Conservation (phyloP, 305 asterid genomes). For the Coffea humblotiana region DNA sequence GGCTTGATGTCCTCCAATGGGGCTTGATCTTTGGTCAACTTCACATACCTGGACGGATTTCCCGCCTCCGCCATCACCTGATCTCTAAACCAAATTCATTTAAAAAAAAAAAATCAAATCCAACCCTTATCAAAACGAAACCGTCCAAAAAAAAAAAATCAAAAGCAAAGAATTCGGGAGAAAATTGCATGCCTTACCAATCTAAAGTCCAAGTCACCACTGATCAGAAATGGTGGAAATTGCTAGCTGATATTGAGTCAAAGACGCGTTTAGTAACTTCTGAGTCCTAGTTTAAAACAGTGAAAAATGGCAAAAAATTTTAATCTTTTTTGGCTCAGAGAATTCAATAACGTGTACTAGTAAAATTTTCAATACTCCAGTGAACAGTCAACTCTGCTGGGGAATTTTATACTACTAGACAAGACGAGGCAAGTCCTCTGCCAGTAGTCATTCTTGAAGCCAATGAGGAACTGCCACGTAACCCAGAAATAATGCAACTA, state of each 20-base stretch:
- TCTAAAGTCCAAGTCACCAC: background rate
- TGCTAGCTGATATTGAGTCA: background rate
- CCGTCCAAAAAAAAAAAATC: background rate
- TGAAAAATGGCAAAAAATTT: background rate
- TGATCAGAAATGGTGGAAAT: background rate
- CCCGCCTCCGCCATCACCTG: slow-evolving; percentile 72
- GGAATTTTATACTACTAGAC: too few species aligned
- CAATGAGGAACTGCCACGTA: too few species aligned
- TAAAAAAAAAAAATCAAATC: background rate
- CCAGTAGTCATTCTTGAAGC: too few species aligned
- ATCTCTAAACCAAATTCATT: slow-evolving; percentile 10
- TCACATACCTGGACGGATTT: slow-evolving; percentile 74
- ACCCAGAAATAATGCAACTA: too few species aligned
- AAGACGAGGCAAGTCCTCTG: too few species aligned
- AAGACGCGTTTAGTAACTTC: background rate
- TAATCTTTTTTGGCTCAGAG: background rate
- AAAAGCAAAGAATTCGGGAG: background rate
- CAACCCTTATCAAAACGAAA: background rate
- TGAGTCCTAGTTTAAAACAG: too few species aligned
- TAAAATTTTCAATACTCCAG: too few species aligned
- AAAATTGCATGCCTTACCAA: too few species aligned
- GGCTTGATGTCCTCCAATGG: slow-evolving; percentile 81
- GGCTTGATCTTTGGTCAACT: slow-evolving; percentile 72
- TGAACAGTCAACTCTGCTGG: too few species aligned
- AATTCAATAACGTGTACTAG: too few species aligned